Base-by-base conservation (phyloP, 2,329 filamentous ascomycete genomes). In the Leptographium procerum region DNA sequence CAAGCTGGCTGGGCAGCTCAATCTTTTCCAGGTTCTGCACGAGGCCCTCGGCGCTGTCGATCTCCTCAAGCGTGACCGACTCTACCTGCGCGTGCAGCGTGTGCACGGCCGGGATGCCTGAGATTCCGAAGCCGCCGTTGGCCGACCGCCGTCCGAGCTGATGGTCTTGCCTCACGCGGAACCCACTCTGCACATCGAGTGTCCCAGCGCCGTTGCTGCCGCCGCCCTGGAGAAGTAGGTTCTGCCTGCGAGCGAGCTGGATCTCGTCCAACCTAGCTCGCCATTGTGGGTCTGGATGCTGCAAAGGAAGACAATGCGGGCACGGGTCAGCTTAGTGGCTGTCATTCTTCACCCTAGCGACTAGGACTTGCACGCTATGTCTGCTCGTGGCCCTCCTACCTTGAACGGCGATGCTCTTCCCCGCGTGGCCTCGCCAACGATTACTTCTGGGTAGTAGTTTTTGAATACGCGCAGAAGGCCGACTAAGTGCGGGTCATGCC, bases 361-460 rank as follows among this genome's bases (percentile, higher is more conserved):
- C 4, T n/a, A 19, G n/a, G 19, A 43, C 19, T 8, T n/a, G 40
- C 13, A 43, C 40, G 14, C 16, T 48, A 6, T 14, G 14, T 40
- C 31, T 50, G 9, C n/a, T 24, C 45, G 40, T n/a, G 36, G 19
- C 36, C 14, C 9, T 4, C 64, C 40, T 67, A 81, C 80, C 69
- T 82, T 84, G 69, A 86, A 86, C 1, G 82, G 76, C 4, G 81
- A 80, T 1, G 83, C 82, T 60, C 80, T 79, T 43, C 82, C 82
- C 57, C 77, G 75, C 33, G 83, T 80, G 4, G 81, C 76, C 62
- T 87, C 86, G 26, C 86, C 88, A 16, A 92, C 80, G 60, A 95
- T 89, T 57, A 95, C 89, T 68, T 95, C 89, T 0, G 90, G 89
- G 66, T 92, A 95, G 70, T 92, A 95, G 68, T 92, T 89, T 68